Evolutionary conservation across 805 yeast species (phyloP).

Genomic region (Lachancea dasiensis): DNA sequence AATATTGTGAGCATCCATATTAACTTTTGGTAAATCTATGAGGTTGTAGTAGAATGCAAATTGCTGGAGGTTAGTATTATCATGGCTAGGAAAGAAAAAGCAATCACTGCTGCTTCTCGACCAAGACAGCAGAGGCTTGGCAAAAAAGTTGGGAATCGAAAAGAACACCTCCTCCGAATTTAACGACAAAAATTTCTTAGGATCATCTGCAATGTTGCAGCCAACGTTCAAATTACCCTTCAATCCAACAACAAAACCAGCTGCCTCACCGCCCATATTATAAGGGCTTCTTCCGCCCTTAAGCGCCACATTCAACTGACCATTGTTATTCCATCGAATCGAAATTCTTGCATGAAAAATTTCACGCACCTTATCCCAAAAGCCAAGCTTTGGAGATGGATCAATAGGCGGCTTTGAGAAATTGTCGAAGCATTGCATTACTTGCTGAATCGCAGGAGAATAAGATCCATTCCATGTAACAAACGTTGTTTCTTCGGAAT

Average conservation of each 20-base stretch:
- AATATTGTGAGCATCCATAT: slow-evolving; percentile 16
- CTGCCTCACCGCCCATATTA: slow-evolving; percentile 51
- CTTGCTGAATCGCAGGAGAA: slow-evolving; percentile 77
- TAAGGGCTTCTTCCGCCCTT: slow-evolving; percentile 83
- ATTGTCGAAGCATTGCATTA: slow-evolving; percentile 69
- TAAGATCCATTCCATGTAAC: slow-evolving; percentile 82
- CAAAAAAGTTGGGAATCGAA: slow-evolving; percentile 70
- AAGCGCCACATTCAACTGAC: slow-evolving; percentile 50
- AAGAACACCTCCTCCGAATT: slow-evolving; percentile 57
- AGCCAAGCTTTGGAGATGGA: slow-evolving; percentile 77
- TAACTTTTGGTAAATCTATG: slow-evolving; percentile 24
- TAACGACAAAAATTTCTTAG: slow-evolving; percentile 60
- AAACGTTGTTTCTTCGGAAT: slow-evolving; percentile 52
- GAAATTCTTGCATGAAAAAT: slow-evolving; percentile 66
- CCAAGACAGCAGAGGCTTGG: slow-evolving; percentile 53
- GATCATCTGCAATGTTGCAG: slow-evolving; percentile 62
- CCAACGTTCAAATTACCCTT: slow-evolving; percentile 51
- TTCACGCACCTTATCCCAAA: slow-evolving; percentile 85
- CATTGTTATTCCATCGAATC: slow-evolving; percentile 45
- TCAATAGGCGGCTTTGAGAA: slow-evolving; percentile 88
- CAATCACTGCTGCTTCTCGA: slow-evolving; percentile 41
- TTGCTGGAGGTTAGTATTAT: slow-evolving; percentile 36
- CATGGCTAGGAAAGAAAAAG: slow-evolving; percentile 42
- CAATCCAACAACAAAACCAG: slow-evolving; percentile 79
- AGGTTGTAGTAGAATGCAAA: slow-evolving; percentile 47